These are phyloP conservation scores for Scleroderma citrinum DNA, from an alignment of 768 basidiomycete species.

Conservation along the genomic window DNA sequence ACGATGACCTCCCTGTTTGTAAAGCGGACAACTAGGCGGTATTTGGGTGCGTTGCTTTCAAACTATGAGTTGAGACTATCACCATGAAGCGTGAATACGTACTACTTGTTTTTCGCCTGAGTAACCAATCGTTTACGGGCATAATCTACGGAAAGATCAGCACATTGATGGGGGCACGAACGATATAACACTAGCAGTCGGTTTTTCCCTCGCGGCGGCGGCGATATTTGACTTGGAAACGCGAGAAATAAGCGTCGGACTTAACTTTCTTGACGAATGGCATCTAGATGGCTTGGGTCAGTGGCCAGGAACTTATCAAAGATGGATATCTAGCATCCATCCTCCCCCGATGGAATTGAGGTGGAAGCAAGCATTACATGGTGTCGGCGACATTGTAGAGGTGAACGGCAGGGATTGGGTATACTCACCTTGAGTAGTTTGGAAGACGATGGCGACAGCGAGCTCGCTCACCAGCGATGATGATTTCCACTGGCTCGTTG, in stretches of 20 bases:
- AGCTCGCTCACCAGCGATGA: slow-evolving; percentile 10
- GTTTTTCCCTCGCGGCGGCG: slow-evolving; percentile 98
- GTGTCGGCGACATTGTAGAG: background rate
- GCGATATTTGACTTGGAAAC: slow-evolving; percentile 98
- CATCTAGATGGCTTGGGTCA: slow-evolving; percentile 45
- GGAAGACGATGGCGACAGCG: slow-evolving; percentile 26
- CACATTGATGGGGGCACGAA: background rate
- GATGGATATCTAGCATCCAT: slow-evolving; percentile 26
- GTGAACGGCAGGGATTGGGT: background rate
- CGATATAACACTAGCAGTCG: slow-evolving; percentile 61
- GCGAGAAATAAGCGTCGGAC: slow-evolving; percentile 95
- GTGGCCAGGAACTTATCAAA: slow-evolving; percentile 25
- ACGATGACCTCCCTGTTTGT: slow-evolving; percentile 95
- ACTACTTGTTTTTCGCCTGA: slow-evolving; percentile 99
- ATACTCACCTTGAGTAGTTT: slow-evolving; percentile 37
- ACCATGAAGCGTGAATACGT: slow-evolving; percentile 20
- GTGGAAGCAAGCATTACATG: background rate
- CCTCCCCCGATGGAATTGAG: slow-evolving; percentile 7
- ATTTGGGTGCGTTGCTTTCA: slow-evolving; percentile 87
- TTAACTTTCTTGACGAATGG: slow-evolving; percentile 98
- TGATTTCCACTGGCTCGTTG: slow-evolving; percentile 6
- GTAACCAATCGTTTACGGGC: slow-evolving; percentile 95
- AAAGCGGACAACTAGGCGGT: slow-evolving; percentile 98
- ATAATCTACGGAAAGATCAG: slow-evolving; percentile 61
- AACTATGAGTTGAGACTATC: slow-evolving; percentile 5